Evolutionary conservation across 129 eudicot species (phyloP), one percentile per base, ranked within the genome.

Genomic region (Ambrosia trifida): DNA sequence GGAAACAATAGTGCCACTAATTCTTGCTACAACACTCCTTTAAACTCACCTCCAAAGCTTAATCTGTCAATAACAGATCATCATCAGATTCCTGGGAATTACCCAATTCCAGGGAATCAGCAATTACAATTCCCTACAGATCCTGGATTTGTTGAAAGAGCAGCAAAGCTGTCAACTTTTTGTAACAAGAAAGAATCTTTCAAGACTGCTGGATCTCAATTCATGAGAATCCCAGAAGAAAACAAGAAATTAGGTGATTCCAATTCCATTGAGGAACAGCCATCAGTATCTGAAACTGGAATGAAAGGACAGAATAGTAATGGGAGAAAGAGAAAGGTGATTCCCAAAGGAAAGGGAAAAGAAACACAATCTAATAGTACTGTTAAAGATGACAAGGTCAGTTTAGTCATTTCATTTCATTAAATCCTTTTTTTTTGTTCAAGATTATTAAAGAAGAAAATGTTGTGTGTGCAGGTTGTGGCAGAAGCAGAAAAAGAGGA

Each of bases 81-180:
- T 53, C 60, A 53, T 8, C 31, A 18, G 60, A 53, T 53, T 53
- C 60, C 19, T 19, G 60, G 31, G 13, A 18, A 53, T 53, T 53
- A 53, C 10, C 60, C 33, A 5, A 8, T 19, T 53, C 43, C 43
- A 36, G 81, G 66, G 3, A 80, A 19, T 30, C 33, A 19, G 14
- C 60, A 19, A 30, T 30, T 30, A 3, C 60, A 32, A 38, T 64
- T 86, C 30, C 51, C 83, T 2, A 30, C 87, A 30, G 93, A 91
- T 72, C 89, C 96, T 45, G 96, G 90, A 31, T 88, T 88, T 68
- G 94, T 74, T 36, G 94, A 88, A 57, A 84, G 97, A 74, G 96
- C 60, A 18, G 60, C 60, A 53, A 20, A 11, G 24, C 19, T 53
- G 32, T 18, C 60, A 53, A 53, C 83, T 43, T 86, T 91, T 72